Conservation (phyloP, 495 filamentous ascomycete genomes). For the Talaromyces borbonicus region DNA sequence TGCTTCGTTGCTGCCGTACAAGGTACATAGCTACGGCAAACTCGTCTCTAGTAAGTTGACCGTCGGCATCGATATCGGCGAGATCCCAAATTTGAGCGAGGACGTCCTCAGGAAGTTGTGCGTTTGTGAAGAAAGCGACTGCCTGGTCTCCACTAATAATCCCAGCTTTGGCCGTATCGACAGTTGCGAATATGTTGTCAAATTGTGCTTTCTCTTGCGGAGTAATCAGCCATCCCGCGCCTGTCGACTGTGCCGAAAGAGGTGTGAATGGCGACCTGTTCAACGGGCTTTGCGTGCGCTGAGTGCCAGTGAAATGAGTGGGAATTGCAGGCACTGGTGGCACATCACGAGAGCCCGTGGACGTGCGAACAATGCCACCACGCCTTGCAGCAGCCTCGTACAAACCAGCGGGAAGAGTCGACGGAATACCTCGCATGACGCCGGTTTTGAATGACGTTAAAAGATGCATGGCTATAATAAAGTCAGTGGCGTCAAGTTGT, state of each 20-base stretch:
- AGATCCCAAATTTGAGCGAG: constrained; percentile 97
- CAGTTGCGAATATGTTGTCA: constrained; percentile 68
- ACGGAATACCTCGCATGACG: constrained; percentile 66
- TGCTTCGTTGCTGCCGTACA: constrained; percentile 75
- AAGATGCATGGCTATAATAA: constrained; percentile 97
- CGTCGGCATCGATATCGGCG: constrained; percentile 85
- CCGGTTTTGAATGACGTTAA: constrained; percentile 83
- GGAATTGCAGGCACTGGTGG: constrained; percentile 52
- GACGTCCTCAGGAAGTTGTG: constrained; percentile 76
- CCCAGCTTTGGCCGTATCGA: constrained; percentile 71
- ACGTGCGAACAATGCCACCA: constrained; percentile 37
- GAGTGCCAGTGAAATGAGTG: constrained; percentile 60
- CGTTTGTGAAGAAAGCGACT: constrained; percentile 89
- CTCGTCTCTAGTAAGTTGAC: constrained; percentile 74
- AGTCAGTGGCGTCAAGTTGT: constrained; percentile 79
- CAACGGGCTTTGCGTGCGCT: constrained; percentile 63
- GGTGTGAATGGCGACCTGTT: constrained; percentile 47
- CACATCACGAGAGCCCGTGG: constrained; percentile 36
- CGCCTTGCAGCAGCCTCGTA: constrained; percentile 86
- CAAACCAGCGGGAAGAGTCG: constrained; percentile 70
- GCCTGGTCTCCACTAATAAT: constrained; percentile 90
- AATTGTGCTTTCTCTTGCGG: constrained; percentile 77
- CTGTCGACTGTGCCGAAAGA: constrained; percentile 52
- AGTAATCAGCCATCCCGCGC: constrained; percentile 71
- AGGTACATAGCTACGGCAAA: constrained; percentile 98